Percentiles rank a stretch among this genome's conserved stretches.
These are phyloP conservation scores for Cladosporium sp. DNA, from an alignment of 2,329 filamentous ascomycete species.

Conservation along the genomic window DNA sequence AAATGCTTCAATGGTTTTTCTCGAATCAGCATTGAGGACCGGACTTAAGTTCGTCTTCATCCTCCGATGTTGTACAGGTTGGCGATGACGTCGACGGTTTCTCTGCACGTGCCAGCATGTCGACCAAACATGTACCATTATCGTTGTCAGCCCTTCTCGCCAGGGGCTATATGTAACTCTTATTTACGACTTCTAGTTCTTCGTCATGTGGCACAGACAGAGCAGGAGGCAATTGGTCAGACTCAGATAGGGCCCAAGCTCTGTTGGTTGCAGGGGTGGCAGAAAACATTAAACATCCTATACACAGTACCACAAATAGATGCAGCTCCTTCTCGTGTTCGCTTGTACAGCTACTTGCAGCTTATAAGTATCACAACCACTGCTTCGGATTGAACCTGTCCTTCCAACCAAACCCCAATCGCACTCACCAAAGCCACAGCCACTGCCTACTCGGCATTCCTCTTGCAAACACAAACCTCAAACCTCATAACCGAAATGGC, in stretches of 20 bases:
- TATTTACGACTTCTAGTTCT: neutral
- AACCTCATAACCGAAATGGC: neutral
- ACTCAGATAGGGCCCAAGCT: neutral
- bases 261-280: neutral
- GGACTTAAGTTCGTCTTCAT: too few species aligned
- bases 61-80: too few species aligned
- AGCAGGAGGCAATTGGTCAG: neutral
- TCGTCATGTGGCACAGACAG: neutral
- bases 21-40: too few species aligned
- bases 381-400: neutral
- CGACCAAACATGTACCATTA: too few species aligned
- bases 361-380: neutral
- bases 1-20: too few species aligned
- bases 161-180: too few species aligned
- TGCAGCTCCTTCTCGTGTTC: neutral
- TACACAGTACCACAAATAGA: neutral
- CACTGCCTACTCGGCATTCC: neutral
- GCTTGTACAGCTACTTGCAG: neutral
- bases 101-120: neutral
- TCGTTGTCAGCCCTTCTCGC: too few species aligned
- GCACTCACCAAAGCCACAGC: too few species aligned
- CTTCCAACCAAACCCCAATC: too few species aligned
- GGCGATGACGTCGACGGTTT: neutral
- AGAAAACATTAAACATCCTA: neutral
- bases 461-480: neutral